Base-by-base conservation (phyloP, 352 stramenopile genomes). In the Peronospora destructor region DNA sequence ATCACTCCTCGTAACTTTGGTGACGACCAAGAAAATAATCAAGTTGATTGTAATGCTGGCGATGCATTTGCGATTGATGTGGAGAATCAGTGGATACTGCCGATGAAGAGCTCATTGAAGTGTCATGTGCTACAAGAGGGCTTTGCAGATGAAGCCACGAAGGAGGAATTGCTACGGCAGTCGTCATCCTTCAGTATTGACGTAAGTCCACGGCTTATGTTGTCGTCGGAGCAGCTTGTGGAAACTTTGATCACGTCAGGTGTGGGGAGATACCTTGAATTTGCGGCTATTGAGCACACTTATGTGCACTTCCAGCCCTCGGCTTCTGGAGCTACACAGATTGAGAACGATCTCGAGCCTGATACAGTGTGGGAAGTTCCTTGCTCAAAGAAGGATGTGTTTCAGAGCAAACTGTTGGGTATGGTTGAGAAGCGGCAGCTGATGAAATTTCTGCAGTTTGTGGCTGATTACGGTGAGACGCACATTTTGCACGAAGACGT, bases 371-470 rank as follows among this genome's bases (percentile, higher is more conserved):
- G 73, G 68, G 57, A 85, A 14, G 85, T 95, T 17, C 85, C 86
- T 35, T 95, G 85, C 64, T 92, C 79, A 4, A 96, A 96, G 65
- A 85, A 85, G 34, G 86, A 93, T 34, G 85, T 96, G 14, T 95
- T 96, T 54, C 78, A 85, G 34, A 91, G 81, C 48, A 87, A 86
- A 42, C 47, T 94, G 28, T 53, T 95, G n/a, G 60, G 61, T 6
- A 83, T 91, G 70, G 66, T 85, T 12, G 86, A 96, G 56, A 96
- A 96, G 49, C 77, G 86, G 1, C 71, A 84, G 55, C 54, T 96
- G 47, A 96, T 96, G 86, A 91, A 92, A 53, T 96, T 96, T 40
- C 38, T 95, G 21, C 85, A 94, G 62, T 94, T 91, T 41, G 80
- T 86, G 19, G 84, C 85, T 1, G 86, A 96, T 61, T 90, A 90